phyloP scores from a whole-genome alignment of 495 filamentous ascomycete species.

The Penicillium turbatum region DNA sequence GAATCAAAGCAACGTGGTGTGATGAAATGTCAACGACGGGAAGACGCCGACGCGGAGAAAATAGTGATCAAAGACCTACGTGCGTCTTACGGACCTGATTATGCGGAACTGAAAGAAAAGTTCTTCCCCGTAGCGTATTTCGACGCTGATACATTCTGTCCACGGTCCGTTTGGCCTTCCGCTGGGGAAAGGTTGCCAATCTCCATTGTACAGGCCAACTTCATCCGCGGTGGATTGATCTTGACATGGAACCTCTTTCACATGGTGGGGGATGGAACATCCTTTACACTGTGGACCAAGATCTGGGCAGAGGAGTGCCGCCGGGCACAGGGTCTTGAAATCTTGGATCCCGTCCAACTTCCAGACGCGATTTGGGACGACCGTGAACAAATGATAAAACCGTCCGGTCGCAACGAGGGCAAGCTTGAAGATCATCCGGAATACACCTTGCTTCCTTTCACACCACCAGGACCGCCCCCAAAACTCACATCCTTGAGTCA shows the following conservation, averaged over 20 bases:
- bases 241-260: constrained; percentile 29
- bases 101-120: constrained; percentile 29
- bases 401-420: constrained; percentile 24
- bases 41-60: constrained; percentile 5
- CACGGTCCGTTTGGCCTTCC: constrained; percentile 28
- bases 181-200: constrained; percentile 27
- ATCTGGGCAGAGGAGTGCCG: constrained; percentile 37
- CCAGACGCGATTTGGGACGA: constrained; percentile 17
- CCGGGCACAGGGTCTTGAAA: constrained; percentile 24
- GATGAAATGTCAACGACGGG: constrained; percentile 20
- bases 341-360: constrained; percentile 18
- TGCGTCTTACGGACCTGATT: constrained; percentile 17
- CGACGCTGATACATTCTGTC: constrained; percentile 28
- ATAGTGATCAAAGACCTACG: constrained; percentile 31
- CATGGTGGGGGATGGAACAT: constrained; percentile 31
- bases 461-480: constrained; percentile 26
- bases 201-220: constrained; percentile 34
- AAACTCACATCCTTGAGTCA: constrained; percentile 29
- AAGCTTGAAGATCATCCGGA: constrained; percentile 31
- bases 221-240: constrained; percentile 29
- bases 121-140: constrained; percentile 30
- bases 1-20: constrained; percentile 26
- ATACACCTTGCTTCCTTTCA: constrained; percentile 28
- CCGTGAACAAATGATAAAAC: constrained; percentile 25
- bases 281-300: constrained; percentile 29